Base-by-base conservation (phyloP, 306 rosid genomes). In the Notholithocarpus densiflorus region DNA sequence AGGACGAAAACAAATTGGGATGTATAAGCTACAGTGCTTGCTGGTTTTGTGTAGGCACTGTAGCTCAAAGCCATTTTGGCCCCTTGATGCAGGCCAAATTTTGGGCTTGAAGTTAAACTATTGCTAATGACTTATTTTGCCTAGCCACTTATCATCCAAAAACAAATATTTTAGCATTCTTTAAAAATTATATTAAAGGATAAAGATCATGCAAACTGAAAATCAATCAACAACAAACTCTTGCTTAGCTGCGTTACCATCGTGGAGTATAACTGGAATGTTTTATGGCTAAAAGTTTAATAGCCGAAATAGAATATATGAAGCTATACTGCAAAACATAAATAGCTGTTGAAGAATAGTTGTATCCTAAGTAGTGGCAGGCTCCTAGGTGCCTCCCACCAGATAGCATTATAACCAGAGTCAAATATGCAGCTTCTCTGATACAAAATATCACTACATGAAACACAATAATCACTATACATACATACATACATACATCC, bases 321-420 rank as follows among this genome's bases (percentile, higher is more conserved):
- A 71, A 29, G 53, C 27, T 34, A 43, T 59, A 11, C 53, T 18
- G 57, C 8, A 56, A 54, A 52, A 81, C 51, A 48, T 17, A 19
- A 37, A 79, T 56, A 54, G 65, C 70, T 60, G 29, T 26, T 18
- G 21, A 69, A 60, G 20, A 34, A 34, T 9, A 10, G 14, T n/a
- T 62, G 7, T 6, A 18, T 61, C 7, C n/a, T 2, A 27, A n/a
- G 65, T 1, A 18, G 15, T 7, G 56, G 48, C 43, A 59, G 60
- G 59, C 17, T 48, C 14, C 53, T 48, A 48, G 17, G 31, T 13
- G 53, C 31, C 5, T 60, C 43, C 65, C 60, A 29, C 56, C 55
- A 72, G 40, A 72, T 45, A 86, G 72, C 48, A 71, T 69, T 62
- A 61, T 45, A 59, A 75, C 48, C 59, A 23, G 66, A 75, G 40